Evolutionary conservation across 805 yeast species (phyloP).

Genomic region (Wickerhamomyces canadensis): DNA sequence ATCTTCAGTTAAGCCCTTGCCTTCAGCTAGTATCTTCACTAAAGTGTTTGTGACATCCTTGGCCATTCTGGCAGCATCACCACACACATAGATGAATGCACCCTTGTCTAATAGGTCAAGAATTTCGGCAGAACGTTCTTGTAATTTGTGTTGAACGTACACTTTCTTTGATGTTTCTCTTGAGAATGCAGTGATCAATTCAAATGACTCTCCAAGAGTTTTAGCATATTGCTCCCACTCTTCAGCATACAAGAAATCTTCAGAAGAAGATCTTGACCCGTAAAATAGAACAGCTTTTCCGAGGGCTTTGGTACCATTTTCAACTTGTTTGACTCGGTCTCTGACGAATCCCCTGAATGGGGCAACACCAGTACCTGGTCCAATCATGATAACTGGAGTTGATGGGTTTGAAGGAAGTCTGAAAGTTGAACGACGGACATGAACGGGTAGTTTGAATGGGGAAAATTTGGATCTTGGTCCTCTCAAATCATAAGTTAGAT

Average conservation of each 20-base stretch:
- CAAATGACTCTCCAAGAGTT: constrained; percentile 49
- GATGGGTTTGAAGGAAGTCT: constrained; percentile 83
- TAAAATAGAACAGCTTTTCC: constrained; percentile 78
- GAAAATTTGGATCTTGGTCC: constrained; percentile 70
- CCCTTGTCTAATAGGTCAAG: constrained; percentile 52
- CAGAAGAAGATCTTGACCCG: constrained; percentile 77
- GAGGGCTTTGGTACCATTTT: constrained; percentile 41
- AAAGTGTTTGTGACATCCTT: constrained; percentile 80
- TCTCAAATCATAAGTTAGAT: constrained; percentile 60
- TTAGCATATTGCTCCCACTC: constrained; percentile 83
- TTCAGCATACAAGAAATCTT: constrained; percentile 80
- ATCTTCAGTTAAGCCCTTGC: constrained; percentile 57
- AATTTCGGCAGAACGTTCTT: constrained; percentile 42
- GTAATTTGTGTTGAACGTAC: constrained; percentile 80
- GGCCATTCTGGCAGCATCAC: constrained; percentile 95
- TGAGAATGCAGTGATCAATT: constrained; percentile 80
- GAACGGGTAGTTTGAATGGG: constrained; percentile 69
- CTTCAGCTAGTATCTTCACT: constrained; percentile 52
- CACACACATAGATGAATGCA: constrained; percentile 92
- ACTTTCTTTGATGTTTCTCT: constrained; percentile 61
- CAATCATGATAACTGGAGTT: constrained; percentile 85
- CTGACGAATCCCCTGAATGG: constrained; percentile 94
- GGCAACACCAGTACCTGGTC: constrained; percentile 99
- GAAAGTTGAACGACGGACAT: constrained; percentile 91
- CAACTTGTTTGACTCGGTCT: constrained; percentile 64